Evolutionary conservation across 768 basidiomycete genomes (phyloP).

Genomic region (Pleurotus platypus): DNA sequence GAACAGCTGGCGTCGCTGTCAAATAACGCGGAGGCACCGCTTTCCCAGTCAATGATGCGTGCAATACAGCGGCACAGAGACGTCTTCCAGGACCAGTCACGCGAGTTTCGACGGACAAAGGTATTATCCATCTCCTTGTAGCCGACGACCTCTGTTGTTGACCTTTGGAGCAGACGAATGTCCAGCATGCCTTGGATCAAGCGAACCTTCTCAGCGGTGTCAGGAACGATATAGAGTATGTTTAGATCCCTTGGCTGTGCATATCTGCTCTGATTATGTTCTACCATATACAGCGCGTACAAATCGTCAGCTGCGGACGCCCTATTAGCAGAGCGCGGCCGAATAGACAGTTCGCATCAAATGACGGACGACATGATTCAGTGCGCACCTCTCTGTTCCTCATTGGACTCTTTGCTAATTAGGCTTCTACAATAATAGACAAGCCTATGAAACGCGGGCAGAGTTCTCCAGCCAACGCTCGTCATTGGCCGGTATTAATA

Average conservation of each 20-base stretch:
- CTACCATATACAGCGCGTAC: conserved; percentile 61
- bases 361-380: conserved; percentile 93
- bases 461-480: conserved; percentile 85
- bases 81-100: conserved; percentile 80
- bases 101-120: conserved; percentile 86
- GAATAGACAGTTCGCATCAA: conserved; percentile 88
- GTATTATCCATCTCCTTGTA: conserved; percentile 30
- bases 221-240: conserved; percentile 93
- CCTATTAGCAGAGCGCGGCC: conserved; percentile 80
- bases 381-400: conserved; percentile 39
- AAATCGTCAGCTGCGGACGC: conserved; percentile 87
- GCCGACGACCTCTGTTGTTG: no score
- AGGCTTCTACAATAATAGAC: conserved; percentile 32
- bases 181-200: conserved; percentile 79
- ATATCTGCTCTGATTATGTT: not conserved
- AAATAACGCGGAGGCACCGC: conserved; percentile 54
- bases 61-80: conserved; percentile 90
- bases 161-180: conserved; percentile 53
- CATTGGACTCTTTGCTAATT: conserved; percentile 1
- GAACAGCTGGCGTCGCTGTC: conserved; percentile 72
- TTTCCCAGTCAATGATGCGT: conserved; percentile 83
- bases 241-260: conserved; percentile 7
- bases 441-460: conserved; percentile 95
- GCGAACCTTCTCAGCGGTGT: conserved; percentile 88
- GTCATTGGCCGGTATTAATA: conserved; percentile 74